Evolutionary conservation across 495 filamentous ascomycete genomes (phyloP).

Genomic region (Xylaria grammica): DNA sequence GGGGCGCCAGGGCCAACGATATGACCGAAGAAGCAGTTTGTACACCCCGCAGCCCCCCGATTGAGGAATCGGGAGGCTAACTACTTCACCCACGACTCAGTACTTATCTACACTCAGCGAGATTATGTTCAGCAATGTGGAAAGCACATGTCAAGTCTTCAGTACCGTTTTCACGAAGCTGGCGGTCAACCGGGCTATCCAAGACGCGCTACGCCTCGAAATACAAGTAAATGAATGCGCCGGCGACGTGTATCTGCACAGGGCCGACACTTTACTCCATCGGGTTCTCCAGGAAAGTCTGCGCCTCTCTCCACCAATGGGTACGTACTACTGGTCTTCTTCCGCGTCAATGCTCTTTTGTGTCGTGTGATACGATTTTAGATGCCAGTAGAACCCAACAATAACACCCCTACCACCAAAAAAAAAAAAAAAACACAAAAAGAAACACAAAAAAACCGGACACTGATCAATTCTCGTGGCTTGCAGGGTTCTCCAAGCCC

Average conservation of each 20-base stretch:
- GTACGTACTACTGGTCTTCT: neutral
- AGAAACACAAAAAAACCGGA: too few species aligned
- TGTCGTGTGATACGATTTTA: neutral
- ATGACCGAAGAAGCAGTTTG: neutral
- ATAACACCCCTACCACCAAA: too few species aligned
- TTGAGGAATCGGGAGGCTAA: neutral
- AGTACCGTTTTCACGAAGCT: neutral
- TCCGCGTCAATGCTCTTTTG: neutral
- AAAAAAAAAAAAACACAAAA: too few species aligned
- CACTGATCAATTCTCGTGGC: neutral
- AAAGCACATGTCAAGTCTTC: neutral
- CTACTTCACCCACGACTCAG: neutral
- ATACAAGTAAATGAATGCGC: neutral
- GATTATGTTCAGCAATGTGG: neutral
- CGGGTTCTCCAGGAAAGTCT: neutral
- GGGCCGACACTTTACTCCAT: neutral
- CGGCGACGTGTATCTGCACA: neutral
- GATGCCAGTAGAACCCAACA: neutral
- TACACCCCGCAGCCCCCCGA: neutral
- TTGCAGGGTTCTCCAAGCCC: neutral
- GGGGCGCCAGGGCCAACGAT: neutral
- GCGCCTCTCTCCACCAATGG: neutral
- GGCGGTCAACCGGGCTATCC: neutral
- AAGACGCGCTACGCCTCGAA: neutral
- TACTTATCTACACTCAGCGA: neutral